These are phyloP conservation scores for Populus euphratica DNA, from an alignment of 345 rosid genomes.

Conservation along the genomic window DNA sequence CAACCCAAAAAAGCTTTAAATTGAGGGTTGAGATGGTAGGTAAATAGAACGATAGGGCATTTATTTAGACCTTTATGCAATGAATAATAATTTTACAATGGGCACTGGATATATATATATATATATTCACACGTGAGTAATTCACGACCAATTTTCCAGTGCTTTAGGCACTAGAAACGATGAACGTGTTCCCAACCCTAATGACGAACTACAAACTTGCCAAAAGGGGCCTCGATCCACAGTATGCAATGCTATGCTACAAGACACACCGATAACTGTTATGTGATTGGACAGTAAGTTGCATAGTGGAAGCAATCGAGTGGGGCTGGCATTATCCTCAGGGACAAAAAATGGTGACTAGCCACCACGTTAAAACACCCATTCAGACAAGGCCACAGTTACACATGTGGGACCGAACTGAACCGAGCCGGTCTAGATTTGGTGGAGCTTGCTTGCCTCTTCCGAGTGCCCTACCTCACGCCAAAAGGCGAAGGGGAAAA, in stretches of 20 bases:
- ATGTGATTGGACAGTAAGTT: constrained; percentile 1
- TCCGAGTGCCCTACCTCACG: neutral
- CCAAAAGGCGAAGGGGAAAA: neutral
- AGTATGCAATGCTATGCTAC: neutral
- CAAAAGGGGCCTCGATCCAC: neutral
- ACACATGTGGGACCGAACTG: neutral
- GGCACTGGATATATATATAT: neutral
- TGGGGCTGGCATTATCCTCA: neutral
- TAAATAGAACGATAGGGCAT: too few species aligned
- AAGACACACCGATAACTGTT: too few species aligned
- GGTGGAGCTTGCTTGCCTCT: neutral
- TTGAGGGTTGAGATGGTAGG: too few species aligned
- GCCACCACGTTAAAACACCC: constrained; percentile 5
- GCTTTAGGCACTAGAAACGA: too few species aligned
- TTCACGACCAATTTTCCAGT: too few species aligned
- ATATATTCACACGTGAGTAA: neutral
- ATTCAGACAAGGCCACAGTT: neutral
- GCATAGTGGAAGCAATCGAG: neutral
- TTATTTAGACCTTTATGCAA: too few species aligned
- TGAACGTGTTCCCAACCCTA: neutral
- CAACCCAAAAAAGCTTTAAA: too few species aligned
- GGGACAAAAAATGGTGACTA: constrained; percentile 10
- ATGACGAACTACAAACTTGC: neutral
- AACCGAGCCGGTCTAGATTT: neutral
- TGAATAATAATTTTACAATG: too few species aligned